Conservation (phyloP, 2,329 filamentous ascomycete species). For the Ceratocystis diversiconidia region DNA sequence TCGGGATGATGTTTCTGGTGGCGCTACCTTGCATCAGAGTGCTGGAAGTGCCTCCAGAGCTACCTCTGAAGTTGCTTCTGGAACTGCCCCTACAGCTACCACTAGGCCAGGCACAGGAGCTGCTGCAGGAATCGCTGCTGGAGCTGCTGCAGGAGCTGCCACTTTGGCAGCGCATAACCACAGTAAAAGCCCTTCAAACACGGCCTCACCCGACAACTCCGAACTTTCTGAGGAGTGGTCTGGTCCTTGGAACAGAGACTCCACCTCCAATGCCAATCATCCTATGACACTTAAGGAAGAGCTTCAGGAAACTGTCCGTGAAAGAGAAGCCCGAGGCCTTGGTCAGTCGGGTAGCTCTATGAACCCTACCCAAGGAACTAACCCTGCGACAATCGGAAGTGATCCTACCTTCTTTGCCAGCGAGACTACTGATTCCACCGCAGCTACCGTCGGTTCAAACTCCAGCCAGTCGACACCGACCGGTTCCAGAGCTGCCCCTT, state of each 20-base stretch:
- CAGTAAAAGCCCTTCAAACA: not conserved
- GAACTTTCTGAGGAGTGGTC: slow-evolving; percentile 17
- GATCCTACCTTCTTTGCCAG: slow-evolving; percentile 14
- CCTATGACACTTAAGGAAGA: slow-evolving; percentile 16
- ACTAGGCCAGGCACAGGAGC: not conserved
- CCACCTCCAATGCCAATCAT: not conserved
- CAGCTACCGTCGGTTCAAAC: slow-evolving; percentile 7
- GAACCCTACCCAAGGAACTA: slow-evolving; percentile 1
- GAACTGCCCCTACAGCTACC: not conserved
- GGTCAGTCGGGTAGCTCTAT: not conserved
- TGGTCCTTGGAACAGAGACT: slow-evolving; percentile 14
- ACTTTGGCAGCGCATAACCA: not conserved
- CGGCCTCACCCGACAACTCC: not conserved
- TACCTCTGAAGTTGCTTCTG: not conserved
- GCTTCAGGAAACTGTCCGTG: slow-evolving; percentile 15
- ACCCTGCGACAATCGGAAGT: slow-evolving; percentile 3
- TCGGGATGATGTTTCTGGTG: not conserved
- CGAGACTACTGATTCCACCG: slow-evolving; percentile 8
- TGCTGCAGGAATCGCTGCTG: not conserved
- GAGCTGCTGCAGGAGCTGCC: not conserved
- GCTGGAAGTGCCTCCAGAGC: not conserved
- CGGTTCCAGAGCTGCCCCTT: not conserved
- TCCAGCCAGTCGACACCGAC: slow-evolving; percentile 7
- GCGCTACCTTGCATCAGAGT: not conserved
- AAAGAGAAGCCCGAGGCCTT: slow-evolving; percentile 9